Evolutionary conservation across 2,329 filamentous ascomycete species (phyloP).

Genomic region (Grosmannia huntii): DNA sequence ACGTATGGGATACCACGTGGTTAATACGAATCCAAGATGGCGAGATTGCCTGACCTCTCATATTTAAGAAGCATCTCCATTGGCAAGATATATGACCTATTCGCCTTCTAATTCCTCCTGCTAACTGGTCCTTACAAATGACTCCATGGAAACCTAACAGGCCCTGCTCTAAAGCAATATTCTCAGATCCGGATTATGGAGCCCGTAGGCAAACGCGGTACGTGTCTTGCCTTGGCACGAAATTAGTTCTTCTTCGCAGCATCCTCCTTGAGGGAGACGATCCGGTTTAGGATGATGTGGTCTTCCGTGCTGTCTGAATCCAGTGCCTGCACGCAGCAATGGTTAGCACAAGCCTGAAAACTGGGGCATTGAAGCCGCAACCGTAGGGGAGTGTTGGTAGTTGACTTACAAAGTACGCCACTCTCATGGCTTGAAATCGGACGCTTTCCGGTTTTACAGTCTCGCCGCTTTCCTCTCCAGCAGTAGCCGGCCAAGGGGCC

Average conservation of each 20-base stretch:
- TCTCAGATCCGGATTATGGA: neutral
- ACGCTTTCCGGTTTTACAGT: slow-evolving; percentile 59
- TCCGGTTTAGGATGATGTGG: slow-evolving; percentile 79
- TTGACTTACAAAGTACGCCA: slow-evolving; percentile 61
- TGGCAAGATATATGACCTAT: neutral
- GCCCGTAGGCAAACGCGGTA: neutral
- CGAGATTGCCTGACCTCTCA: neutral
- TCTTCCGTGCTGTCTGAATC: slow-evolving; percentile 68
- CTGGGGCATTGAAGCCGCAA: neutral
- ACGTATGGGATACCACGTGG: no score
- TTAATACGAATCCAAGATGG: no score
- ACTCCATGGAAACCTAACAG: neutral
- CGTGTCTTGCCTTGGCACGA: neutral
- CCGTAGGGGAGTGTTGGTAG: neutral
- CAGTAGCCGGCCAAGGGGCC: slow-evolving; percentile 73
- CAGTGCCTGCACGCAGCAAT: slow-evolving; percentile 26
- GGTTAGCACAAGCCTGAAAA: neutral
- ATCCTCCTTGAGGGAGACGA: slow-evolving; percentile 86
- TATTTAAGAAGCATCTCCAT: no score
- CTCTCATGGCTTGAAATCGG: slow-evolving; percentile 81
- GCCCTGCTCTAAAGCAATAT: neutral
- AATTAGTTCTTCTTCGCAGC: slow-evolving; percentile 44
- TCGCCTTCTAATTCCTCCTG: neutral
- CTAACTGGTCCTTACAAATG: neutral
- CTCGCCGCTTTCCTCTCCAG: slow-evolving; percentile 52